These are phyloP conservation scores for Psophocarpus tetragonolobus DNA, from an alignment of 306 rosid genomes.

Conservation along the genomic window DNA sequence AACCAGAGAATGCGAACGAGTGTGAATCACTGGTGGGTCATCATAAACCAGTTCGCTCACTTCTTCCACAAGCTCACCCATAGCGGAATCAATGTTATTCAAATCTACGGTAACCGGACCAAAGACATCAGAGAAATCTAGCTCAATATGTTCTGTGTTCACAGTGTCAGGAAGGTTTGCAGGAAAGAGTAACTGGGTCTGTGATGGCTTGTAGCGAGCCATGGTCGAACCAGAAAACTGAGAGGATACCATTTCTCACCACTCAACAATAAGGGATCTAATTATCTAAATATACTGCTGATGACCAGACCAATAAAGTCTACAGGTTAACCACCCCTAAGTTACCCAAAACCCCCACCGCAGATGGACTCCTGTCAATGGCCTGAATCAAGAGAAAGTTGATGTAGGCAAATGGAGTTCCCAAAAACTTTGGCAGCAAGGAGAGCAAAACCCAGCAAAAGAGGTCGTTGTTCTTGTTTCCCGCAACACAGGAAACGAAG, in stretches of 20 bases:
- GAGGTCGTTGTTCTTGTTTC: conserved; percentile 87
- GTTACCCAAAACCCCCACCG: conserved; percentile 42
- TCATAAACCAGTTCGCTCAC: conserved; percentile 58
- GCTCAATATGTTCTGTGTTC: conserved; percentile 66
- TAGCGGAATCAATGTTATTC: conserved; percentile 44
- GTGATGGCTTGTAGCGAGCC: conserved; percentile 43
- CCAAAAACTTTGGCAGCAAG: conserved; percentile 82
- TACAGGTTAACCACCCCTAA: conserved; percentile 40
- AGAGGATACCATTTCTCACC: conserved; percentile 77
- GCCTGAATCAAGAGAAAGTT: conserved; percentile 79
- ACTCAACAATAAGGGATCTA: conserved; percentile 32
- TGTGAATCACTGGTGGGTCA: conserved; percentile 75
- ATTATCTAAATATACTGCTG: conserved; percentile 36
- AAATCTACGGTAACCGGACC: conserved; percentile 74
- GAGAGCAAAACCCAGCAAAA: conserved; percentile 79
- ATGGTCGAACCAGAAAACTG: conserved; percentile 60
- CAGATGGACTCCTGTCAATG: conserved; percentile 76
- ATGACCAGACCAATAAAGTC: conserved; percentile 38
- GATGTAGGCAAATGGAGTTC: conserved; percentile 76
- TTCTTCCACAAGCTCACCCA: conserved; percentile 46
- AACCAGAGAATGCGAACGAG: conserved; percentile 88
- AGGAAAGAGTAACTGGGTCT: conserved; percentile 53
- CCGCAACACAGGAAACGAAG: conserved; percentile 92
- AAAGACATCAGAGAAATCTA: conserved; percentile 87
- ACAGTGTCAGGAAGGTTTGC: conserved; percentile 41